A percentile compares a stretch with the other conserved stretches of the same genome.
Evolutionary conservation across 2,329 filamentous ascomycete genomes (phyloP).

Genomic region (Exophiala bonariae): DNA sequence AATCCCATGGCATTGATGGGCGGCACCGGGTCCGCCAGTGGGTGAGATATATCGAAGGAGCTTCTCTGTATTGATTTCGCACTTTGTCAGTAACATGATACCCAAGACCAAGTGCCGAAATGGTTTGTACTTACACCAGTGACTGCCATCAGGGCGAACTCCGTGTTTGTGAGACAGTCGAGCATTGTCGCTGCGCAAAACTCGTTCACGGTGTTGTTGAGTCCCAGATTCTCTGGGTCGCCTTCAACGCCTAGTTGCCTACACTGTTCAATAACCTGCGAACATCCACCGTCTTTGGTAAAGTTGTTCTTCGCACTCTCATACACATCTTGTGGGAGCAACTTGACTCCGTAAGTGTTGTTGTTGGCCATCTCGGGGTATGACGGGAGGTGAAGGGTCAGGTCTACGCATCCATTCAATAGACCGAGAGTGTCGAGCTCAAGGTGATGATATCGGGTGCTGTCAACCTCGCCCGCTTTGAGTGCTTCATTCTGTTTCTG

Average conservation of each 20-base stretch:
- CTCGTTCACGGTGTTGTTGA: conserved; percentile 33
- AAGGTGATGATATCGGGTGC: not conserved
- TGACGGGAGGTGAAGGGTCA: conserved; percentile 47
- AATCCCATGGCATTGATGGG: conserved; percentile 35
- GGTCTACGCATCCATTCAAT: conserved; percentile 58
- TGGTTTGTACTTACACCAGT: conserved; percentile 44
- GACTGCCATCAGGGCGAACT: conserved; percentile 42
- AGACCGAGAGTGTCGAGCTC: conserved; percentile 54
- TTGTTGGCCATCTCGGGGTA: conserved; percentile 56
- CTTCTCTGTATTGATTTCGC: too few relatives aligned
- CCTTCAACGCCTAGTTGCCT: conserved; percentile 46
- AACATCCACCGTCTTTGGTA: conserved; percentile 50
- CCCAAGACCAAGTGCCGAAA: too few relatives aligned
- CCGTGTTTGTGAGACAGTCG: conserved; percentile 41
- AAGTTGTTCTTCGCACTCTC: conserved; percentile 45
- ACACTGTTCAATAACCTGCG: conserved; percentile 54
- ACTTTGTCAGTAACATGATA: too few relatives aligned
- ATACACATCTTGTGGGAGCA: conserved; percentile 51
- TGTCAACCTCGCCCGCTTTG: not conserved
- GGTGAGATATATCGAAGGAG: too few relatives aligned
- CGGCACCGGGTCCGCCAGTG: too few relatives aligned
- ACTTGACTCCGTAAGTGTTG: conserved; percentile 57
- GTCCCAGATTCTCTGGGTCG: conserved; percentile 42
- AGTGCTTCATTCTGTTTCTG: too few relatives aligned
- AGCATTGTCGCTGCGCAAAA: conserved; percentile 43